Percentiles rank a stretch among this genome's conserved stretches.
These are phyloP conservation scores for Venturia nashicola DNA, from an alignment of 2,329 filamentous ascomycete genomes.

Conservation along the genomic window DNA sequence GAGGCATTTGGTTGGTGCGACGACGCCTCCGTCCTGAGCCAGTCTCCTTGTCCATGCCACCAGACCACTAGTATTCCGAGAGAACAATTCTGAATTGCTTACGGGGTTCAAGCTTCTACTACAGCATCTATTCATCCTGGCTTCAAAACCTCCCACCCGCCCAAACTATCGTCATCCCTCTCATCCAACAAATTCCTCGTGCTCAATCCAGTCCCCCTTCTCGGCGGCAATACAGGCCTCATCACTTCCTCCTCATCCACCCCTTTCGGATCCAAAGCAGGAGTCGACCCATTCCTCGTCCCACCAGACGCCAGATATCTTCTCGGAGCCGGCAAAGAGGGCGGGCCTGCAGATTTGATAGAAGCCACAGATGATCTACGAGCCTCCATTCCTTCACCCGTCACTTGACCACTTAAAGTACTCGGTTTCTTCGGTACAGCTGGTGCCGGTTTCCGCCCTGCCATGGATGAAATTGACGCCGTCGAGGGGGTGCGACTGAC, in stretches of 20 bases:
- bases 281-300: constrained; percentile 12
- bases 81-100: too few species aligned
- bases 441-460: constrained; percentile 21
- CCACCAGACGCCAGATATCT: background rate
- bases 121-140: too few species aligned
- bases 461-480: constrained; percentile 7
- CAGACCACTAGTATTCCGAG: too few species aligned
- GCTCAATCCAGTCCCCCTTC: constrained; percentile 16
- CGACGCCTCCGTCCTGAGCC: background rate
- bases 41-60: too few species aligned
- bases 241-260: constrained; percentile 13
- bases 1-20: background rate
- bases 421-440: constrained; percentile 19
- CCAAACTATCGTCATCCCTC: constrained; percentile 19
- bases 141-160: constrained; percentile 27
- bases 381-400: background rate
- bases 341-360: constrained; percentile 2
- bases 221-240: constrained; percentile 20
- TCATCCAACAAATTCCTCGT: constrained; percentile 21
- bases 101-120: too few species aligned
- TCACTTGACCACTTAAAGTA: constrained; percentile 3
- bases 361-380: background rate
- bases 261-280: constrained; percentile 16
- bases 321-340: constrained; percentile 5
- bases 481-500: constrained; percentile 8